phyloP scores from a whole-genome alignment of 2,329 filamentous ascomycete species.

The Fusarium sp. region DNA sequence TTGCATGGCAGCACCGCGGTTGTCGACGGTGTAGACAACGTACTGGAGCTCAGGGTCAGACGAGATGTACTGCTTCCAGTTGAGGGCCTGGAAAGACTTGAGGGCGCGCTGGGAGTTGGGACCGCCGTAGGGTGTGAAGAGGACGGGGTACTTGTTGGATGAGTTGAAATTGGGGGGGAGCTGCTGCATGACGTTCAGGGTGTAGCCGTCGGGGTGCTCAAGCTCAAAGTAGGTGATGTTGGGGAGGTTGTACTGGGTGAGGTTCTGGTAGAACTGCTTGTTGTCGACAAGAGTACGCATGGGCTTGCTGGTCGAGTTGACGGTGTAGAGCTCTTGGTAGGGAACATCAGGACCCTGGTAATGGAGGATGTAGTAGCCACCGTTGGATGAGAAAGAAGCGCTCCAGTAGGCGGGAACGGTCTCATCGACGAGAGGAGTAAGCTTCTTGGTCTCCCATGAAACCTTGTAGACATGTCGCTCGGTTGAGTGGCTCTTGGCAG shows the following conservation, averaged over 20 bases:
- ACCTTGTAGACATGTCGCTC: conserved; percentile 76
- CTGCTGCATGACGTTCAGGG: conserved; percentile 72
- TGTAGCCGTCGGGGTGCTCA: conserved; percentile 69
- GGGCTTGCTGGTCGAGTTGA: conserved; percentile 63
- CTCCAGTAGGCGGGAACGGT: conserved; percentile 68
- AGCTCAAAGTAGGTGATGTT: conserved; percentile 73
- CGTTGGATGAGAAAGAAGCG: conserved; percentile 72
- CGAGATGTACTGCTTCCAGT: conserved; percentile 72
- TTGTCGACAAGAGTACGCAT: conserved; percentile 71
- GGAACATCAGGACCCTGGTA: conserved; percentile 75
- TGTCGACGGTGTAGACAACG: conserved; percentile 75
- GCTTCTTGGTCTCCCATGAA: conserved; percentile 64
- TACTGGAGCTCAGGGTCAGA: conserved; percentile 76
- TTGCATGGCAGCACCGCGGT: conserved; percentile 73
- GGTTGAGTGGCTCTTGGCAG: conserved; percentile 73
- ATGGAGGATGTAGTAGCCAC: conserved; percentile 72
- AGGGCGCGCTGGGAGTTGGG: conserved; percentile 71
- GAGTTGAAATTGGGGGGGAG: conserved; percentile 73
- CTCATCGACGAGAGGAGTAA: conserved; percentile 71
- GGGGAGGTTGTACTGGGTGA: conserved; percentile 70
- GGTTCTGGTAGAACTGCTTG: conserved; percentile 63
- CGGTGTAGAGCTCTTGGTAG: conserved; percentile 73
- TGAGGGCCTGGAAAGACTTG: conserved; percentile 65
- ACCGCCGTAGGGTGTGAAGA: conserved; percentile 76
- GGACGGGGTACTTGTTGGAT: conserved; percentile 70